Evolutionary conservation across 2,329 filamentous ascomycete genomes (phyloP), one percentile per base, ranked within the genome.

Genomic region (Hypoxylon sp.): DNA sequence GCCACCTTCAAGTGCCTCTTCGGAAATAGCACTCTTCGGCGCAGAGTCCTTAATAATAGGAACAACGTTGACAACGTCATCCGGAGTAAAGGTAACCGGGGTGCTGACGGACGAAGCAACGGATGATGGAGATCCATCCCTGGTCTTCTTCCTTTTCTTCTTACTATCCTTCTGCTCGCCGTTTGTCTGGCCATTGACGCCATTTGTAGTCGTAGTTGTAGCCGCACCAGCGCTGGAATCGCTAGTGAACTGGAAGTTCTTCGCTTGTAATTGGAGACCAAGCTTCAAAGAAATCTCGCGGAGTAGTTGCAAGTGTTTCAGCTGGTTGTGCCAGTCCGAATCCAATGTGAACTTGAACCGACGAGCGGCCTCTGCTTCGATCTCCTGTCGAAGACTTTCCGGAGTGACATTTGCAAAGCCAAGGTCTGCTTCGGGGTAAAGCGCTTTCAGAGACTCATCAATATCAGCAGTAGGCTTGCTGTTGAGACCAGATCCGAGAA

Each of bases 1-100:
- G 23, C 96, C 96, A 61, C 95, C 96, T 79, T 99, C 96, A 45
- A 99, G 85, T 12, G 96, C 95, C 81, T 99, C 96, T 78, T 99
- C 96, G 0, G 96, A 95, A 66, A 99, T 86, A 25, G 93, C 85
- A 77, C 94, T 97, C 80, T 93, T 91, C 39, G 95, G 96, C 65
- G 92, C 90, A 3, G 96, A 96, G 77, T 99, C 94, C 84, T 98
- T 98, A 75, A 98, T 88, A 47, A 98, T 82, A 6, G 96, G 96
- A n/a, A 97, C 92, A 65, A 97, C 85, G 80, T 97, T 97, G 71
- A 97, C 81, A 69, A 99, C 87, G 73, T 99, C 94, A 65, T 97
- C 94, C 0, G 93, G 84, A 54, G 83, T 85, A 80, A 99, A 98
- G 0, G 92, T 94, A 65, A 80, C 76, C 1, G 78, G 74, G 6